These are phyloP conservation scores for Moniliophthora roreri DNA, from an alignment of 1,284 basidiomycete genomes.

Conservation along the genomic window DNA sequence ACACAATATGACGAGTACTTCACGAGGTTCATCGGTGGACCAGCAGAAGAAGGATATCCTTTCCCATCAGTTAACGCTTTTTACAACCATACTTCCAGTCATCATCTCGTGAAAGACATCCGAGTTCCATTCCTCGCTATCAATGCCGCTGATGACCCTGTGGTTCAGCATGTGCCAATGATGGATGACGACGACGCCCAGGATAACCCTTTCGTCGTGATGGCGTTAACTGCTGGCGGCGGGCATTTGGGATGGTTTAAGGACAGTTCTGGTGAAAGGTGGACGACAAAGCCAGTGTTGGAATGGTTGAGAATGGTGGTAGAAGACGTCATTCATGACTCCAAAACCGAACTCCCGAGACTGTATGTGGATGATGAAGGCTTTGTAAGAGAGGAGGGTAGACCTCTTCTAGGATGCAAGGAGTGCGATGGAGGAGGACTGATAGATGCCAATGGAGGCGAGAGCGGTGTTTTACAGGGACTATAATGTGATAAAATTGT, in stretches of 20 bases:
- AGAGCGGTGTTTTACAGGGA: conserved; percentile 7
- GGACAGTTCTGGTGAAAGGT: conserved; percentile 46
- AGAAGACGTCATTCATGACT: conserved; percentile 44
- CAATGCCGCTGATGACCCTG: conserved; percentile 91
- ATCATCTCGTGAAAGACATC: conserved; percentile 55
- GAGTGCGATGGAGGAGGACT: conserved; percentile 30
- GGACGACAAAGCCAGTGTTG: conserved; percentile 72
- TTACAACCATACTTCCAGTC: conserved; percentile 31
- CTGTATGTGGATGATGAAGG: conserved; percentile 52
- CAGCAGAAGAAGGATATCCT: conserved; percentile 70
- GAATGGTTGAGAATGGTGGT: conserved; percentile 71
- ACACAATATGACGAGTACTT: conserved; percentile 65
- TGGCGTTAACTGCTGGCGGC: conserved; percentile 76
- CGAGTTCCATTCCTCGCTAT: conserved; percentile 78
- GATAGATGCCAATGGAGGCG: conserved; percentile 14
- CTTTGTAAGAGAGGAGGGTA: conserved; percentile 56
- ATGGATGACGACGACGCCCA: conserved; percentile 50
- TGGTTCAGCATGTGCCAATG: conserved; percentile 66
- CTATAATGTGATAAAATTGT: conserved; percentile 3
- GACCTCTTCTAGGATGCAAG: conserved; percentile 47
- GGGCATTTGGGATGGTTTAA: conserved; percentile 98
- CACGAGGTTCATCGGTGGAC: conserved; percentile 77
- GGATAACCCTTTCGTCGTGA: conserved; percentile 61
- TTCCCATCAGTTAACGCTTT: conserved; percentile 27
- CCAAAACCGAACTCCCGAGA: conserved; percentile 24